Base-by-base conservation (phyloP, 2,329 filamentous ascomycete species). In the Diaporthe sp. region DNA sequence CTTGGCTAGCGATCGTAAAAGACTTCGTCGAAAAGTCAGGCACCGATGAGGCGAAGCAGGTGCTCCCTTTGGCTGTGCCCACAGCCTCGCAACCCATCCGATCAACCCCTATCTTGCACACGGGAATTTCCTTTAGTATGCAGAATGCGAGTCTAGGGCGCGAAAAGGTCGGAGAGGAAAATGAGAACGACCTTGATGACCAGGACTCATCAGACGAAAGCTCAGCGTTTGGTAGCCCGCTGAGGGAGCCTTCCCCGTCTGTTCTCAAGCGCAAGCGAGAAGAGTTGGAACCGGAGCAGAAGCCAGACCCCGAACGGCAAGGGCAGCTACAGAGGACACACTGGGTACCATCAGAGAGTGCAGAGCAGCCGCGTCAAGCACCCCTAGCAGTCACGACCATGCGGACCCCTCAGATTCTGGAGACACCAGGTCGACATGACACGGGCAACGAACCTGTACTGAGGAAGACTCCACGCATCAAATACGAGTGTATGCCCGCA, bases 251-350 rank as follows among this genome's bases (percentile, higher is more conserved):
- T 15, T 71, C 57, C 12, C 71, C 62, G 31, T 76, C 75, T 53
- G 46, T 28, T 34, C 42, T 74, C 17, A 76, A 74, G 58, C 75
- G 72, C n/a, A 76, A 76, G 49, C 57, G 75, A 55, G 65, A 74
- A 9, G 37, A 58, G 39, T 28, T 65, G 37, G 46, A 67, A 15
- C 7, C 42, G 19, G 31, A 10, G 25, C 42, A 61, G n/a, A 12
- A 42, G 9, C 2, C 57, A 25, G 42, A 58, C 28, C 8, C n/a
- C 22, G 42, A 8, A 62, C 28, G 57, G 34, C 31, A 8, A 28
- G 39, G 25, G 19, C 42, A 51, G 7, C 42, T 10, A 22, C 53
- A 28, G 44, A 53, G 44, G 22, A 61, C 17, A 34, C 10, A 51
- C 44, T 28, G 22, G 10, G 25, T 12, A 34, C 9, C 12, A n/a